phyloP scores from a whole-genome alignment of 2,329 filamentous ascomycete species.

The Plectosphaerella plurivora region DNA sequence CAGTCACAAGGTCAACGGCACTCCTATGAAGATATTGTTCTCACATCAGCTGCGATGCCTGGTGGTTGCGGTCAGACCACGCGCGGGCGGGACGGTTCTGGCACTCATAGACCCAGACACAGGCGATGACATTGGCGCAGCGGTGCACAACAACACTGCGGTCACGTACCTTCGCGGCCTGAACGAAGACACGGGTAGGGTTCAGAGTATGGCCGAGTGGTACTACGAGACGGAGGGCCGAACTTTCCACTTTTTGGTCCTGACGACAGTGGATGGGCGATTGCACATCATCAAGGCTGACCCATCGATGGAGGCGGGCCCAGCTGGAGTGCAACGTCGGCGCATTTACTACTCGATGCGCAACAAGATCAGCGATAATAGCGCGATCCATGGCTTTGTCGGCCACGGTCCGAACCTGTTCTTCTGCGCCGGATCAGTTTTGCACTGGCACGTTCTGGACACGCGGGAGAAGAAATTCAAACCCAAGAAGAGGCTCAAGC shows the following conservation, averaged over 20 bases:
- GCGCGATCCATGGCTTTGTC: slow-evolving; percentile 52
- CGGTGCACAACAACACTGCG: slow-evolving; percentile 31
- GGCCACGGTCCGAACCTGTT: slow-evolving; percentile 53
- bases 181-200: slow-evolving; percentile 50
- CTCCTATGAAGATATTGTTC: slow-evolving; percentile 49
- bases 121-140: slow-evolving; percentile 44
- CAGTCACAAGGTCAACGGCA: slow-evolving; percentile 40
- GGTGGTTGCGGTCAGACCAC: slow-evolving; percentile 44
- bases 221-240: slow-evolving; percentile 50
- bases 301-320: slow-evolving; percentile 8
- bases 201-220: slow-evolving; percentile 64
- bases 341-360: slow-evolving; percentile 50
- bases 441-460: slow-evolving; percentile 56
- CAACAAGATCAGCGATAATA: slow-evolving; percentile 38
- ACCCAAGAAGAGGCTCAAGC: slow-evolving; percentile 36
- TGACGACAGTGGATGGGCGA: slow-evolving; percentile 50
- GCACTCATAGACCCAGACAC: slow-evolving; percentile 52
- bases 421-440: slow-evolving; percentile 44
- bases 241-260: slow-evolving; percentile 58
- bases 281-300: slow-evolving; percentile 44
- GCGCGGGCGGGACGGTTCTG: slow-evolving; percentile 41
- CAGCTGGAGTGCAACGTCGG: slow-evolving; percentile 13
- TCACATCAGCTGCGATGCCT: slow-evolving; percentile 48
- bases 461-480: slow-evolving; percentile 45
- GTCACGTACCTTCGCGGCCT: slow-evolving; percentile 51